phyloP scores from a whole-genome alignment of 345 rosid genomes.

The Hibiscus trionum region DNA sequence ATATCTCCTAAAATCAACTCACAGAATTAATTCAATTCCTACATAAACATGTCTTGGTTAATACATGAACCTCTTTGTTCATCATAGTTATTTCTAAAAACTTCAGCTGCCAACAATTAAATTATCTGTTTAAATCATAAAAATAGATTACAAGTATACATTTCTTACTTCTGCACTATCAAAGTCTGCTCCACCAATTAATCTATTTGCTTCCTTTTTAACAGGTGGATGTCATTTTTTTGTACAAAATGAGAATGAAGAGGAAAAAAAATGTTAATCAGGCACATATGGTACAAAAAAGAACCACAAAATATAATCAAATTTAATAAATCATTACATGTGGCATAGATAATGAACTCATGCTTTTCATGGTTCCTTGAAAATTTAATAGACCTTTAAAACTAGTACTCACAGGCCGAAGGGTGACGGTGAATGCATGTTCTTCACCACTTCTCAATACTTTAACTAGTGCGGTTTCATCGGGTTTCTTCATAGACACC shows the following conservation, averaged over 20 bases:
- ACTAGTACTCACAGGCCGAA: constrained; percentile 57
- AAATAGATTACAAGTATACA: neutral
- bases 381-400: neutral
- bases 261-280: neutral
- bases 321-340: neutral
- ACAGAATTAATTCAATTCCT: neutral
- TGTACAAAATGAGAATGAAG: neutral
- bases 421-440: constrained; percentile 46
- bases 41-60: neutral
- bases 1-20: neutral
- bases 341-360: neutral
- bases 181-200: neutral
- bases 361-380: neutral
- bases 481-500: constrained; percentile 86
- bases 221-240: neutral
- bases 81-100: too few relatives aligned
- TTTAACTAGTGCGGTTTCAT: constrained; percentile 52
- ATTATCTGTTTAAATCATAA: neutral
- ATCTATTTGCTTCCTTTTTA: neutral
- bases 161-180: neutral
- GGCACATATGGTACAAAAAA: neutral
- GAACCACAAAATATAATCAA: neutral
- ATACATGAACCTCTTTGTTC: neutral
- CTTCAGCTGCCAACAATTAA: neutral
- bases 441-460: constrained; percentile 61